Percentiles rank a stretch among this genome's conserved stretches.
Evolutionary conservation across 495 filamentous ascomycete species (phyloP).

Genomic region (Beverwykella pulmonaria): DNA sequence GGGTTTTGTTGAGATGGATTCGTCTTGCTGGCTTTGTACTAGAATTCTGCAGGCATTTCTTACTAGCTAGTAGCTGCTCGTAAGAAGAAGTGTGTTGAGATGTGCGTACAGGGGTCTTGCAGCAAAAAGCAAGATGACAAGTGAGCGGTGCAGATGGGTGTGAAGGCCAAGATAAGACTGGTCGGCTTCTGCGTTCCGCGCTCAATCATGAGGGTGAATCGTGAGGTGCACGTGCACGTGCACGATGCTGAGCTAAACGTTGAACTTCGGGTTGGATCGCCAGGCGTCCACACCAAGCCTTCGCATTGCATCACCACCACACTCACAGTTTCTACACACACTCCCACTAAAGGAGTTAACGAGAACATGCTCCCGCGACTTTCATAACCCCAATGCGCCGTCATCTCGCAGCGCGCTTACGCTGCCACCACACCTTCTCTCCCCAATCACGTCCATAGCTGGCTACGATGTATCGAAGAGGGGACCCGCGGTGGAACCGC

Average conservation of each 20-base stretch:
- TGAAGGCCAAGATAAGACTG: neutral
- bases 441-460: constrained; percentile 17
- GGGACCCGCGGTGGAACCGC: constrained; percentile 91
- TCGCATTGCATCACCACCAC: constrained; percentile 1
- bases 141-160: neutral
- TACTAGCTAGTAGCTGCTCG: too few relatives aligned
- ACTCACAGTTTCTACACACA: neutral
- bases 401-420: constrained; percentile 17
- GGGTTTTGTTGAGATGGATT: too few relatives aligned
- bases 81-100: neutral
- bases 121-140: neutral
- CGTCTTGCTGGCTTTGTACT: too few relatives aligned
- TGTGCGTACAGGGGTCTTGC: neutral
- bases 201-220: neutral
- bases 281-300: constrained; percentile 16
- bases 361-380: neutral
- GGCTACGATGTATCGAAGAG: constrained; percentile 59
- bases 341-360: neutral
- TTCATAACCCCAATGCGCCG: constrained; percentile 25
- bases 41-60: too few relatives aligned
- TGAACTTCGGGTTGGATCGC: neutral
- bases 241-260: neutral
- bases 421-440: constrained; percentile 8
- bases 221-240: constrained; percentile 32
- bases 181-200: neutral